These are phyloP conservation scores for Abrus pulchellus DNA, from an alignment of 306 rosid species.

Conservation along the genomic window DNA sequence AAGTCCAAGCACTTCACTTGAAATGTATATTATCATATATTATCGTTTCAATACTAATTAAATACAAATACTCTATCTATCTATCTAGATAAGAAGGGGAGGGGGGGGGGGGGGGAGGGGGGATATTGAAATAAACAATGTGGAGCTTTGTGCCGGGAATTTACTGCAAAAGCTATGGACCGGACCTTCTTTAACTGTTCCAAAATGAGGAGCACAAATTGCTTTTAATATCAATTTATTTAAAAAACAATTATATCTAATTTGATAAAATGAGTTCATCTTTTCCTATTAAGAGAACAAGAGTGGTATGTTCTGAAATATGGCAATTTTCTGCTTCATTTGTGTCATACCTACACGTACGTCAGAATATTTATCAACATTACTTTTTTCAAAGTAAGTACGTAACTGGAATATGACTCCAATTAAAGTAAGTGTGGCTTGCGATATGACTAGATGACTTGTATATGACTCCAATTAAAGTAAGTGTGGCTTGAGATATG, in stretches of 20 bases:
- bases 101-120: too few species aligned
- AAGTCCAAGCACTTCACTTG: conserved; percentile 38
- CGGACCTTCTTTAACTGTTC: not conserved
- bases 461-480: too few species aligned
- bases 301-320: not conserved
- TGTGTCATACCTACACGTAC: too few species aligned
- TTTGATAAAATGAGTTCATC: conserved; percentile 5
- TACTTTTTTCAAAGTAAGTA: too few species aligned
- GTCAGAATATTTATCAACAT: too few species aligned
- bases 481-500: too few species aligned
- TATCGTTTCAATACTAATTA: conserved; percentile 2
- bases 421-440: too few species aligned
- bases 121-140: too few species aligned
- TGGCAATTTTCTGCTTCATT: not conserved
- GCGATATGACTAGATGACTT: too few species aligned
- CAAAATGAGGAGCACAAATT: not conserved
- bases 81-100: too few species aligned
- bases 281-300: not conserved
- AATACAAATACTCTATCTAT: not conserved
- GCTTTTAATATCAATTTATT: not conserved
- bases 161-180: not conserved
- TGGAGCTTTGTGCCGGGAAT: conserved; percentile 9
- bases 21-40: not conserved
- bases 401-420: too few species aligned
- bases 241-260: not conserved